These are phyloP conservation scores for Pterulicium gracile DNA, from an alignment of 1,284 basidiomycete species.

Conservation along the genomic window DNA sequence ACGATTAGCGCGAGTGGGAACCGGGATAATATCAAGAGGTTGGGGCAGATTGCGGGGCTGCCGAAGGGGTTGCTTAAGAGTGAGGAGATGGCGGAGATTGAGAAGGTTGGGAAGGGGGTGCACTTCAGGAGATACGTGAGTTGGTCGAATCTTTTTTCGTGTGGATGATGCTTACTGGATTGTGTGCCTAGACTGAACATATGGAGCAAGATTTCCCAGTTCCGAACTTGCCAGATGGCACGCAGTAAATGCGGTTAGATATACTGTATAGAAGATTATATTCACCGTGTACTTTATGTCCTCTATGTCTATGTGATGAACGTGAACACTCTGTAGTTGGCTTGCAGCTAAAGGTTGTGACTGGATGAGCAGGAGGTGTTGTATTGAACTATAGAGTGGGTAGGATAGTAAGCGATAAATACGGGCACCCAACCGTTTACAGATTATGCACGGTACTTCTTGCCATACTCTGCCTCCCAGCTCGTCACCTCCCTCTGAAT, in stretches of 20 bases:
- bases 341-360: too few species aligned
- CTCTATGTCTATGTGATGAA: too few species aligned
- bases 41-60: constrained; percentile 27
- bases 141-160: constrained; percentile 6
- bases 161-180: neutral
- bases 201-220: constrained; percentile 22
- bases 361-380: too few species aligned
- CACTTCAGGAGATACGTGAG: constrained; percentile 30
- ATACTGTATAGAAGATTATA: too few species aligned
- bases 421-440: too few species aligned
- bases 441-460: too few species aligned
- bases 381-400: too few species aligned
- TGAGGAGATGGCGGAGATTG: constrained; percentile 37
- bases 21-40: constrained; percentile 29
- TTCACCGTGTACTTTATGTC: too few species aligned
- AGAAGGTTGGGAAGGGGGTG: constrained; percentile 28
- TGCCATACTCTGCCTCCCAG: neutral
- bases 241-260: too few species aligned
- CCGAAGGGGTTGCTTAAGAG: constrained; percentile 22
- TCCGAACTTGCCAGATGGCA: constrained; percentile 11
- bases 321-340: too few species aligned
- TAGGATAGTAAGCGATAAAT: too few species aligned
- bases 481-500: constrained; percentile 33
- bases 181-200: constrained; percentile 18
- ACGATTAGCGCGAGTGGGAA: constrained; percentile 33